These are phyloP conservation scores for Paramecium caudatum DNA, from an alignment of 73 alveolate genomes.

Conservation along the genomic window DNA sequence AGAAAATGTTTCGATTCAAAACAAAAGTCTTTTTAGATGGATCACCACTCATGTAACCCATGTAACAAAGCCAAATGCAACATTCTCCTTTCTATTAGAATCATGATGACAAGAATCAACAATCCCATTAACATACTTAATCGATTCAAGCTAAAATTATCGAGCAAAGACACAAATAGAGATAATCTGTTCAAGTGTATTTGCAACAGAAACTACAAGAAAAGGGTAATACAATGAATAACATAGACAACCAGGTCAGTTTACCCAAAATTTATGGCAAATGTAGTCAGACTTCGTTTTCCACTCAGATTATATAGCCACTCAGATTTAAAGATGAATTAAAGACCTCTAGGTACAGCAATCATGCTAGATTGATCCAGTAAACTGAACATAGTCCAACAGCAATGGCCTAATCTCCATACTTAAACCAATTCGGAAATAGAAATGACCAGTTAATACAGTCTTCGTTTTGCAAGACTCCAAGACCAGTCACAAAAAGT, in stretches of 20 bases:
- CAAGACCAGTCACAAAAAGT: neutral
- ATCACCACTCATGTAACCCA: neutral
- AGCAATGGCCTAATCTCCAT: neutral
- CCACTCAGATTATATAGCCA: no score
- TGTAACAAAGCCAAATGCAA: neutral
- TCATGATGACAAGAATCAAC: neutral
- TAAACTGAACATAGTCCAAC: conserved; percentile 12
- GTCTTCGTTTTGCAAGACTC: neutral
- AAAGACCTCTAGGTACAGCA: neutral
- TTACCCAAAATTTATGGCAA: neutral
- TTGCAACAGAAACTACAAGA: conserved; percentile 6
- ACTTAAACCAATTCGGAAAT: neutral
- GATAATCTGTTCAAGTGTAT: conserved; percentile 5
- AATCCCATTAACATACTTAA: neutral
- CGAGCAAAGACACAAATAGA: conserved; percentile 38
- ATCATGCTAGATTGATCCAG: neutral
- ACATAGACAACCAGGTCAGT: neutral
- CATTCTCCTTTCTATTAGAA: no score
- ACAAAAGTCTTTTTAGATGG: conserved; percentile 15
- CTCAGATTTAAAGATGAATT: neutral
- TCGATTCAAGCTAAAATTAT: conserved; percentile 24
- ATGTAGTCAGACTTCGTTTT: neutral
- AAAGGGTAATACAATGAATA: neutral
- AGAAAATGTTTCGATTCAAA: conserved; percentile 26
- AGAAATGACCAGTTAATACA: neutral